Evolutionary conservation across 495 filamentous ascomycete species (phyloP).

Genomic region (Penicillium manginii): DNA sequence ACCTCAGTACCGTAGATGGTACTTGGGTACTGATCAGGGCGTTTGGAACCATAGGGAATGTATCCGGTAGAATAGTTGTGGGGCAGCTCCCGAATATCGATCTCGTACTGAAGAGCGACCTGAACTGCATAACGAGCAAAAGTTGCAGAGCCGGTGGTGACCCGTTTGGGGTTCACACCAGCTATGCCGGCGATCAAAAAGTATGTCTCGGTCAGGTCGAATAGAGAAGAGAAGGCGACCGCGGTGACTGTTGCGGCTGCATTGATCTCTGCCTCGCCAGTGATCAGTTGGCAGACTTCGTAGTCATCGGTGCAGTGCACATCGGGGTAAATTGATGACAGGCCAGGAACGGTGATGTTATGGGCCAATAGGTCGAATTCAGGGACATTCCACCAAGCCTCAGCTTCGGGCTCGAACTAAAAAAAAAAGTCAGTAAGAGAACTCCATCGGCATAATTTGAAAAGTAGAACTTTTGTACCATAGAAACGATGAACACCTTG

Average conservation of each 20-base stretch:
- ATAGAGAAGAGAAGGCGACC: constrained; percentile 60
- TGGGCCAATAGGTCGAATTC: constrained; percentile 63
- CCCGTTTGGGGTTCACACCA: constrained; percentile 68
- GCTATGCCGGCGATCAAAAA: constrained; percentile 75
- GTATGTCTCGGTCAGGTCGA: constrained; percentile 69
- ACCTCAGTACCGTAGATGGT: constrained; percentile 77
- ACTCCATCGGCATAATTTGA: background rate
- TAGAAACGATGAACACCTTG: constrained; percentile 72
- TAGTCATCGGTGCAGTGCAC: constrained; percentile 64
- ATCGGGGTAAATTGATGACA: constrained; percentile 66
- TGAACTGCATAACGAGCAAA: constrained; percentile 72
- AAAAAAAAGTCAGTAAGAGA: background rate
- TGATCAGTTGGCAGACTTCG: constrained; percentile 65
- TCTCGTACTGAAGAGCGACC: constrained; percentile 74
- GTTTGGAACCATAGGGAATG: constrained; percentile 59
- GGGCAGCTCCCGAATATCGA: constrained; percentile 72
- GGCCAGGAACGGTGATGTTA: constrained; percentile 69
- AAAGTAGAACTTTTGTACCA: constrained; percentile 48
- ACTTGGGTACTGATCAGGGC: constrained; percentile 62
- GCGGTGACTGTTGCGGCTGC: constrained; percentile 66
- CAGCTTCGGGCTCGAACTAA: constrained; percentile 69
- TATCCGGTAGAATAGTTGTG: constrained; percentile 68
- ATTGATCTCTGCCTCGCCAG: constrained; percentile 70
- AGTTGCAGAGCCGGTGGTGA: constrained; percentile 63
- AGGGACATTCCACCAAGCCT: constrained; percentile 66